These are phyloP conservation scores for Colletotrichum navitas DNA, from an alignment of 2,329 filamentous ascomycete genomes.

Conservation along the genomic window DNA sequence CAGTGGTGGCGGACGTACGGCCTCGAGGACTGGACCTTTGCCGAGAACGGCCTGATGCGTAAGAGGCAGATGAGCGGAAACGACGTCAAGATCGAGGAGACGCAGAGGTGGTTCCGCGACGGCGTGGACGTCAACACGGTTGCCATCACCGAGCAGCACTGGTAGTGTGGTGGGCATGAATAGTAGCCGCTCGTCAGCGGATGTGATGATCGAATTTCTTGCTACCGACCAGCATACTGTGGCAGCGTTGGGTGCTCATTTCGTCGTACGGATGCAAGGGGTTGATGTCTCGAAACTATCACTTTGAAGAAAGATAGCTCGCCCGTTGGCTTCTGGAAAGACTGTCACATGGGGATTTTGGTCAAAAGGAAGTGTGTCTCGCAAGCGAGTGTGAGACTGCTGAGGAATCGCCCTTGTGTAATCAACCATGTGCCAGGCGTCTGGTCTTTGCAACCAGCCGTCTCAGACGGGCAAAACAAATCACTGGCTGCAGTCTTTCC, in stretches of 20 bases:
- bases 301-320: not conserved
- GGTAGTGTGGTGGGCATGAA: conserved; percentile 55
- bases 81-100: conserved; percentile 72
- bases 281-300: conserved; percentile 9
- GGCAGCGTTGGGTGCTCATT: not conserved
- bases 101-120: conserved; percentile 77
- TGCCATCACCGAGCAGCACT: conserved; percentile 75
- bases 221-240: not conserved
- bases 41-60: conserved; percentile 75
- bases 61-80: conserved; percentile 84
- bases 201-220: not conserved
- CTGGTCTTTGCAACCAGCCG: not conserved
- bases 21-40: conserved; percentile 84
- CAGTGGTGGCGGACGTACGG: conserved; percentile 93
- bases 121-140: conserved; percentile 77
- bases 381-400: not conserved
- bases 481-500: not conserved
- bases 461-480: not conserved
- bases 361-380: not conserved
- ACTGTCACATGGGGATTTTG: not conserved
- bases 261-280: not conserved
- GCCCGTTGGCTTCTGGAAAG: not conserved
- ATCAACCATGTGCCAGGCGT: not conserved
- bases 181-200: not conserved
- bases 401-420: not conserved